Evolutionary conservation across 2,329 filamentous ascomycete species (phyloP), one percentile per base, ranked within the genome.

Genomic region (Fusarium domesticum): DNA sequence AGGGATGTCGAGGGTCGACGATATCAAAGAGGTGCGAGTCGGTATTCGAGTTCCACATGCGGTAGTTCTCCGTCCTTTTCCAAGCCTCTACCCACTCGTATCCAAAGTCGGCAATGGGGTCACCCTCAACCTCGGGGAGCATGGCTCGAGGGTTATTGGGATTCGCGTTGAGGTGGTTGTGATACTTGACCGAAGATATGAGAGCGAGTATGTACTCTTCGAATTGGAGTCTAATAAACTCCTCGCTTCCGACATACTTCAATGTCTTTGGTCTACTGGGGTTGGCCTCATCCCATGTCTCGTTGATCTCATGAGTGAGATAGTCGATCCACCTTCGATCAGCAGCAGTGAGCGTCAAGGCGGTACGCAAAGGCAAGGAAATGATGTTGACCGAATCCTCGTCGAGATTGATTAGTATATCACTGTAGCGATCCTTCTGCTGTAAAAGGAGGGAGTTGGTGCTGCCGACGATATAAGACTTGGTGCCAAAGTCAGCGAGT

Each of bases 281-380:
- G 60, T 97, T 92, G 5, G 83, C 74, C 33, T 96, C 89, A 63
- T 98, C 93, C 93, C 93, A 98, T 0, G 93, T 96, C 53, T 97
- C 90, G 59, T 93, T 88, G 17, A 98, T 89, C 31, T 90, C 87
- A 59, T 96, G 89, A 0, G 90, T 95, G 42, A 98, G 78, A 58
- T 90, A 91, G 69, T 98, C 93, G 56, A 98, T 96, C 92, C 93
- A 98, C 45, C 93, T 80, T 47, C 93, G 81, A 63, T 98, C 93
- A 1, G 93, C 87, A 8, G 84, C 84, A 0, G 93, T 93, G 3
- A 98, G 80, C 1, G 80, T 69, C 5, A 97, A 74, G 1, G 90
- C 90, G 30, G 76, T 71, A 37, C 86, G 84, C 12, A 98, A 75
- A 5, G 89, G 87, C 2, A 85, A 72, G 0, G 90, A 95, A 0